Conservation (phyloP, 768 basidiomycete species). For the Russula brevipes region DNA sequence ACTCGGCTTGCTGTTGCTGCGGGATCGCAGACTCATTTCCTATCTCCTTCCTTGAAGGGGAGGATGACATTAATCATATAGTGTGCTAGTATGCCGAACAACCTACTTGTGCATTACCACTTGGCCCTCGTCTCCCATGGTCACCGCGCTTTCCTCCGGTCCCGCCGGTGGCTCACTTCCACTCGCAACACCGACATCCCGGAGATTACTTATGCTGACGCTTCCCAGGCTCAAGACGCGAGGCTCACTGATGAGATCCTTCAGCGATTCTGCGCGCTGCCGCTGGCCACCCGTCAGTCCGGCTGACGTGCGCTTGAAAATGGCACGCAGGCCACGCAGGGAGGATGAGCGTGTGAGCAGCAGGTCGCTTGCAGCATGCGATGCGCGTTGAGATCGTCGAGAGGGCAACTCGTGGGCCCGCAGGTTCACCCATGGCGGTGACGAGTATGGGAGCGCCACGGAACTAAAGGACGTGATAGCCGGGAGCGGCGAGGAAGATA, state of each 20-base stretch:
- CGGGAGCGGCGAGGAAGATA: slow-evolving; percentile 2
- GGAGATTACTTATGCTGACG: slow-evolving; percentile 12
- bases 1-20: too few species aligned
- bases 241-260: slow-evolving; percentile 15
- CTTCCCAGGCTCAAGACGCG: slow-evolving; percentile 16
- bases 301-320: slow-evolving; percentile 19
- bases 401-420: background rate
- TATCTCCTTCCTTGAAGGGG: too few species aligned
- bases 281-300: slow-evolving; percentile 4
- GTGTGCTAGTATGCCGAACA: background rate
- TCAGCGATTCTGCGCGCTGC: slow-evolving; percentile 17
- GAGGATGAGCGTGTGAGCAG: slow-evolving; percentile 8
- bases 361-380: background rate
- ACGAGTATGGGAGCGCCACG: background rate
- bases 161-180: background rate
- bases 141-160: background rate
- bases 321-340: slow-evolving; percentile 12
- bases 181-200: background rate
- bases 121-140: background rate
- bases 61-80: background rate
- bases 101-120: background rate
- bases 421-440: background rate
- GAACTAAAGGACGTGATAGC: background rate
- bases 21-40: too few species aligned
- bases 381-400: background rate